Evolutionary conservation across 2,329 filamentous ascomycete genomes (phyloP).

Genomic region (Pseudogymnoascus sp.): DNA sequence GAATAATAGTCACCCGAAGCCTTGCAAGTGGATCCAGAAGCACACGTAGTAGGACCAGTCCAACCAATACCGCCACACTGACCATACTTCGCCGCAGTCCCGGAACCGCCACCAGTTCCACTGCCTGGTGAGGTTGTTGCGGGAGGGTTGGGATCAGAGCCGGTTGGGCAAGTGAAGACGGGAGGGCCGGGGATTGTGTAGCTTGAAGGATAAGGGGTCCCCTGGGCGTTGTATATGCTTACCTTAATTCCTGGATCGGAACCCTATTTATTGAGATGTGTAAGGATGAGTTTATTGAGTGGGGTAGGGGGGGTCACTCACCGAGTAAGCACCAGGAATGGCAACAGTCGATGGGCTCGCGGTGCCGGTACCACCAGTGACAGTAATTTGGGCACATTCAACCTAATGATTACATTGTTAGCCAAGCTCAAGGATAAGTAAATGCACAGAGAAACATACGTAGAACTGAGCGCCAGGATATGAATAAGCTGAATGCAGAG

Average conservation of each 20-base stretch:
- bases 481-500: slow-evolving; percentile 30
- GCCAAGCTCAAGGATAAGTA: background rate
- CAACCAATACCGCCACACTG: background rate
- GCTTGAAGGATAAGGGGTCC: slow-evolving; percentile 34
- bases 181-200: slow-evolving; percentile 38
- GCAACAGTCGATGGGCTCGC: slow-evolving; percentile 35
- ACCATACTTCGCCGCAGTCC: slow-evolving; percentile 10
- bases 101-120: background rate
- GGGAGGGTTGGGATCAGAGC: background rate
- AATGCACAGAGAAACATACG: slow-evolving; percentile 21
- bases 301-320: slow-evolving; percentile 19
- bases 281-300: background rate
- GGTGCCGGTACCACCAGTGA: slow-evolving; percentile 38
- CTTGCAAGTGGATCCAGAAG: slow-evolving; percentile 15
- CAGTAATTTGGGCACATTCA: slow-evolving; percentile 35
- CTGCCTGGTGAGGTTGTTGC: background rate
- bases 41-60: slow-evolving; percentile 7
- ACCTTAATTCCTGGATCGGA: slow-evolving; percentile 33
- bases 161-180: slow-evolving; percentile 25
- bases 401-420: background rate
- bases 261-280: background rate
- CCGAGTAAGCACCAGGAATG: slow-evolving; percentile 43
- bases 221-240: slow-evolving; percentile 32
- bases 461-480: slow-evolving; percentile 30
- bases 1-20: slow-evolving; percentile 18